Base-by-base conservation (phyloP, 176 grass and related monocot species). In the Musa beccarii region DNA sequence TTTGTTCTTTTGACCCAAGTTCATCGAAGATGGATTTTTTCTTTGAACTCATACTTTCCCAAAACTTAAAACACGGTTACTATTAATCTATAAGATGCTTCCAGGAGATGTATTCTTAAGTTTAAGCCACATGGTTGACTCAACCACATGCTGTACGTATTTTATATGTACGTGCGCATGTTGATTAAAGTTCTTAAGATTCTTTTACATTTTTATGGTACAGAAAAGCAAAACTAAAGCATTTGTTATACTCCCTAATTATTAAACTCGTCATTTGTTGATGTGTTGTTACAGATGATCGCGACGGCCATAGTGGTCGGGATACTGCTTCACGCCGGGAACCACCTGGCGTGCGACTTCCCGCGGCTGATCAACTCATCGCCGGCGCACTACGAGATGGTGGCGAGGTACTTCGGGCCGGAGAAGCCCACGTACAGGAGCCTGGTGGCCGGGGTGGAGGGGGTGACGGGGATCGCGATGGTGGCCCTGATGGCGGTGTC, bases 341-440 rank as follows among this genome's bases (percentile, higher is more conserved):
- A 93, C 86, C 95, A 99, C 54, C 79, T 99, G 73, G 88, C 88
- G 28, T 99, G 95, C 61, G 95, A 99, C 81, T 99, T 99, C 78
- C 95, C 95, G 25, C 88, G 90, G 10, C 16, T 99, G 76, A 91
- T 86, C 82, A 84, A 79, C 69, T 67, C 90, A 13, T 53, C 61
- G 2, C 86, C 90, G 0, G 84, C 87, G 65, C 84, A 92, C 76
- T 99, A 99, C 83, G 9, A 8, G 75, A 77, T 91, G 19, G 88
- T 99, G 21, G 86, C 85, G 0, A 73, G 61, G 16, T 91, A 89
- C 21, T 99, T 99, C 59, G 95, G 95, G 4, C 4, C 59, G 0
- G 49, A 23, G 50, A 84, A 61, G 80, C 95, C 95, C 1, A 86
- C 90, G 0, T 99, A 94, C 86, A 64, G 29, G 28, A 67, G 82